Percentiles rank a stretch among this genome's conserved stretches.
phyloP scores from a whole-genome alignment of 2,329 filamentous ascomycete genomes.

The Ceratocystis huliohia region DNA sequence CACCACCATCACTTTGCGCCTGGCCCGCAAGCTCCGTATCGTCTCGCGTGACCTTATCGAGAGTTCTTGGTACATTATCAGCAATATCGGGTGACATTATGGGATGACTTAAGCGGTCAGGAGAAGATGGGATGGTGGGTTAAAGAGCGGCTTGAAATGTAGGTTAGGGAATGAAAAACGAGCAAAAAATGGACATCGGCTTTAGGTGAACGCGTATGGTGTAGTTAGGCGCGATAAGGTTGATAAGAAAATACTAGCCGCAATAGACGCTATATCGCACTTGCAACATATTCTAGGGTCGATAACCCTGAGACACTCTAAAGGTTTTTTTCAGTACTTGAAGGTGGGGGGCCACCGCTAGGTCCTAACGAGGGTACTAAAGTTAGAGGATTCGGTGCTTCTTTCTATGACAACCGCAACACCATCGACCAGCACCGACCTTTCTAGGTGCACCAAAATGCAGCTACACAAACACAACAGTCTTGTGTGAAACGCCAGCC shows the following conservation, averaged over 20 bases:
- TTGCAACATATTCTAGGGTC: background rate
- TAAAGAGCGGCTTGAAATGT: background rate
- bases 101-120: background rate
- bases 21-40: background rate
- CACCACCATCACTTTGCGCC: slow-evolving; percentile 2
- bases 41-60: background rate
- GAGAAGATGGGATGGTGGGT: background rate
- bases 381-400: background rate
- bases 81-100: background rate
- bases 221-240: background rate
- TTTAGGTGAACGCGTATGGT: background rate
- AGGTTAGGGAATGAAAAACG: background rate
- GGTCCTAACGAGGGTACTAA: background rate
- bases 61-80: background rate
- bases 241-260: background rate
- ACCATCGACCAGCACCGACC: background rate
- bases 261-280: background rate
- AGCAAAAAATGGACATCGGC: background rate
- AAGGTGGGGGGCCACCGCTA: background rate
- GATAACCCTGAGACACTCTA: background rate
- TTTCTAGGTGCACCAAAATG: background rate
- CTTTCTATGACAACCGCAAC: background rate
- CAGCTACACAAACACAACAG: background rate
- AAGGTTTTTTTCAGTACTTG: background rate
- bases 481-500: background rate